These are phyloP conservation scores for Fusarium drepaniforme DNA, from an alignment of 2,329 filamentous ascomycete genomes.

Conservation along the genomic window DNA sequence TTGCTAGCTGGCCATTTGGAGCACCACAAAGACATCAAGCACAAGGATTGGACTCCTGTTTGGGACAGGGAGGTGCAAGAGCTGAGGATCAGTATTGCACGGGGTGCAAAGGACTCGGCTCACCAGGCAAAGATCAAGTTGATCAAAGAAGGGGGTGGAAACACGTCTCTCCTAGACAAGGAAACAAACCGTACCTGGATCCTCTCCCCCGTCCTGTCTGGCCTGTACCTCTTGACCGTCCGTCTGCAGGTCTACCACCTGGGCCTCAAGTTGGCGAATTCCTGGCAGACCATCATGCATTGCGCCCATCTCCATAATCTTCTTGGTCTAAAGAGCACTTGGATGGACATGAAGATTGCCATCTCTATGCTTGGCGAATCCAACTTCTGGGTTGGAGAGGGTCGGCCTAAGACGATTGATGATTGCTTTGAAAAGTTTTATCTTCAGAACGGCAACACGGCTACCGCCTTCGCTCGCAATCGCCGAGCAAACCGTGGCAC, in stretches of 20 bases:
- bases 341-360: background rate
- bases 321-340: background rate
- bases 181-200: background rate
- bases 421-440: background rate
- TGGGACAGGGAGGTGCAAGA: background rate
- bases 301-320: background rate
- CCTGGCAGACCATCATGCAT: background rate
- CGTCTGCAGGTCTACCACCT: background rate
- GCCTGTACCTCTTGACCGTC: background rate
- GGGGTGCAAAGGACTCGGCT: background rate
- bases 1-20: slow-evolving; percentile 44
- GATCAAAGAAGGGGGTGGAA: background rate
- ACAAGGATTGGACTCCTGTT: slow-evolving; percentile 47
- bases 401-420: background rate
- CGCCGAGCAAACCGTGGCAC: background rate
- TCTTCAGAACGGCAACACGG: background rate
- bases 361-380: background rate
- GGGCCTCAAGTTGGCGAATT: background rate
- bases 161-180: background rate
- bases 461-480: background rate
- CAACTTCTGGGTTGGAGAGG: background rate
- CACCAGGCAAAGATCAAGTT: background rate
- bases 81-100: background rate
- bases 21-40: slow-evolving; percentile 47
- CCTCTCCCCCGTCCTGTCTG: background rate